Base-by-base conservation (phyloP, 192 early-diverging fungal genomes). In the Backusella psychrophila region DNA sequence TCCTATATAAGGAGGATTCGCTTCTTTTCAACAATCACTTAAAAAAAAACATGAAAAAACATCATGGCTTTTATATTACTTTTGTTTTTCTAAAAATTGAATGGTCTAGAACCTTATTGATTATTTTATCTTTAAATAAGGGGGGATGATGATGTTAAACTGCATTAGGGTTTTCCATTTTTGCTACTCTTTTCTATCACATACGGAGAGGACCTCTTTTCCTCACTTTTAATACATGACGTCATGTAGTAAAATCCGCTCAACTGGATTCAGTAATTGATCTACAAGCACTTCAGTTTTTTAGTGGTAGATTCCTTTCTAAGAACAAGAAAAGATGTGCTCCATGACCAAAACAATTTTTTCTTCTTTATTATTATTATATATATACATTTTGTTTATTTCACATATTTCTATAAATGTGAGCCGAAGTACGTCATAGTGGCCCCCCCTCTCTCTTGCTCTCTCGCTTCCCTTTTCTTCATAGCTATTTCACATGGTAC, bases 101-200 rank as follows among this genome's bases (percentile, higher is more conserved):
- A 69, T n/a, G 36, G 67, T 69, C 53, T 56, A 56, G 53, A 35
- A 69, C n/a, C 17, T 36, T 69, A 69, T 69, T 39, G 11, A 69
- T 38, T 39, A 38, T 39, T 39, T 38, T 36, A 69, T 36, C 34
- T 68, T 68, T 68, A 36, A 36, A 68, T 36, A 36, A 41, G 21
- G 67, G 67, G 66, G 33, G 66, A 68, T 68, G 38, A 67, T 67
- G 66, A 69, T 69, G 68, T 69, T 69, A 38, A 69, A 69, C 35
- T 69, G 76, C 75, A 63, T 66, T 63, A 63, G 56, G 23, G 23
- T 63, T 29, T 56, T 63, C 26, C 56, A 63, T 63, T 63, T 63
- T 29, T 63, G 56, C 21, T 63, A 29, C 26, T 63, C 26, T 63
- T 63, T 23, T 56, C 8, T 63, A 63, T 63, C 19, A 63, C 26